Base-by-base conservation (phyloP, 805 yeast species). In the Clavispora asparagi region DNA sequence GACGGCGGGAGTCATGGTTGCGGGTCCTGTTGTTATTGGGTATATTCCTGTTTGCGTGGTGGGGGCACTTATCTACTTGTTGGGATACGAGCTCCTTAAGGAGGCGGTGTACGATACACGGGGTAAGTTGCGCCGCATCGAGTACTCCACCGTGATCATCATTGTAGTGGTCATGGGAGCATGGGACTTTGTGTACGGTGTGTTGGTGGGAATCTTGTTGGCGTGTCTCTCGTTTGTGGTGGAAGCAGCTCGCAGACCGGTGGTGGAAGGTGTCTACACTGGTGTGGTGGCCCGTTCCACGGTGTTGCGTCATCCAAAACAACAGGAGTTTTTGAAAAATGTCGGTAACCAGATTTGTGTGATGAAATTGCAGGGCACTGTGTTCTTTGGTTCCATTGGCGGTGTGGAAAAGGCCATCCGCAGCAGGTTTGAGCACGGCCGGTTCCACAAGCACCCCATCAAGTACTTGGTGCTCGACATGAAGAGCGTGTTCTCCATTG, bases 141-240 rank as follows among this genome's bases (percentile, higher is more conserved):
- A 94, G 64, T 94, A 94, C 62, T 55, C 79, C 29, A 94, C 99
- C 3, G 85, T 94, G 48, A 64, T 86, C 9, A 81, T 85, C 7
- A 94, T 94, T 55, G 95, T 95, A n/a, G 67, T 89, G 28, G 84
- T 91, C 0, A 94, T 94, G 98, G 98, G 98, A 3, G 83, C 86
- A 1, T 85, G 88, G 77, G 99, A 94, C 67, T 94, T 94, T 63
- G 98, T 94, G 9, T 78, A 82, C 53, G 99, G 99, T 48, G 88
- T 94, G 28, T 68, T 92, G 46, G 91, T 85, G 16, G 99, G 99
- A 41, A 85, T 92, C 25, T 70, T 94, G 31, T 73, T 94, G 45
- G 98, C 99, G 0, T 91, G 97, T 62, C 77, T 92, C 57, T 86
- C 94, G n/a, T 94, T 91, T 69, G 88, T 94, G n/a, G 85, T 91